A percentile compares a stretch with the other conserved stretches of the same genome.
These are phyloP conservation scores for Tulasnella sp. DNA, from an alignment of 768 basidiomycete genomes.

Conservation along the genomic window DNA sequence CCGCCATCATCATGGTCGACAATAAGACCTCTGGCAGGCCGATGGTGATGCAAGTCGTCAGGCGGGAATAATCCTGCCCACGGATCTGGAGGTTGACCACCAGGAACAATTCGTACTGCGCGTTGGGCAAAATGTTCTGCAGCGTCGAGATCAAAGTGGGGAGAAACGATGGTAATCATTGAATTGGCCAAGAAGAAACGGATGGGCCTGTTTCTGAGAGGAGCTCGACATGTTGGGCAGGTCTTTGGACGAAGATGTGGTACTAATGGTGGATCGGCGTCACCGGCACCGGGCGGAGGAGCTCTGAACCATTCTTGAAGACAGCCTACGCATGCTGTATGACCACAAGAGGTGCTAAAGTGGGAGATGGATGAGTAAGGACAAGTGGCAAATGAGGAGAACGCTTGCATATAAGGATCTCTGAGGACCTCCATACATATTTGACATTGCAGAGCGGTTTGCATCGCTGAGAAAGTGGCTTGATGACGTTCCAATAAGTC, in stretches of 20 bases:
- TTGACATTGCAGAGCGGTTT: slow-evolving; percentile 59
- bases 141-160: slow-evolving; percentile 35
- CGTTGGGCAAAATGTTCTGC: slow-evolving; percentile 19
- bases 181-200: slow-evolving; percentile 39
- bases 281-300: slow-evolving; percentile 23
- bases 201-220: slow-evolving; percentile 34
- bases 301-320: slow-evolving; percentile 66
- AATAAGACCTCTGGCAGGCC: slow-evolving; percentile 31
- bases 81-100: slow-evolving; percentile 32
- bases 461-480: slow-evolving; percentile 38
- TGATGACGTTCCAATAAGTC: slow-evolving; percentile 44
- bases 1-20: slow-evolving; percentile 67
- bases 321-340: slow-evolving; percentile 17
- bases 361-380: slow-evolving; percentile 27
- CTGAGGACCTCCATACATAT: slow-evolving; percentile 65
- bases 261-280: slow-evolving; percentile 23
- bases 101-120: slow-evolving; percentile 16
- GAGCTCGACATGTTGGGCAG: slow-evolving; percentile 35
- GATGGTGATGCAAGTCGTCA: slow-evolving; percentile 3
- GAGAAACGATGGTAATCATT: slow-evolving; percentile 34
- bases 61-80: slow-evolving; percentile 52
- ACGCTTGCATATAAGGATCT: slow-evolving; percentile 58
- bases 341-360: slow-evolving; percentile 7
- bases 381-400: slow-evolving; percentile 27
- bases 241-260: slow-evolving; percentile 27